Base-by-base conservation (phyloP, 2,329 filamentous ascomycete genomes). In the Gliomastix tumulicola region DNA sequence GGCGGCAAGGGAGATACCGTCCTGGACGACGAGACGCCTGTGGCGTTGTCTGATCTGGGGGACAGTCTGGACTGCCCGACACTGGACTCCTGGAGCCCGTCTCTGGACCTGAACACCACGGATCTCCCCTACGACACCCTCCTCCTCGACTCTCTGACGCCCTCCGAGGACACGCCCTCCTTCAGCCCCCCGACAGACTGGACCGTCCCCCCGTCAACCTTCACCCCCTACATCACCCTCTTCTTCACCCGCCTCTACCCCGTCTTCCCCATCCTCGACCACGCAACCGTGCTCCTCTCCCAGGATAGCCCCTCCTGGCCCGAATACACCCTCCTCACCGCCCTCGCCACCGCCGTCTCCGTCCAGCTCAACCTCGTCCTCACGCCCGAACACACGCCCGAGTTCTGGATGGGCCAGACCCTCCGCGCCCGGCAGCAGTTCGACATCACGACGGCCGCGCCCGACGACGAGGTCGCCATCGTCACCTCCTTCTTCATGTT, bases 401-500 rank as follows among this genome's bases (percentile, higher is more conserved):
- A 47, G n/a, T 23, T 43, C 21, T 44, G 43, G 20, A 28, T 44
- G 10, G 27, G 35, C 20, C 39, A 49, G 21, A 43, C 43, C 19
- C 36, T 41, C 22, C 23, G 42, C 27, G 41, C 41, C 4, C 42
- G 45, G 11, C 40, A 41, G 11, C 16, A 38, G 21, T 34, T 21
- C 10, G 21, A 32, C 25, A 32, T 32, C 15, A 32, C 23, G n/a
- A 27, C 21, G 22, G 13, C 6, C 7, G 22, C 22, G 9, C n/a
- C n/a, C n/a, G n/a, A n/a, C n/a, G 25, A 15, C 6, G 46, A 49
- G 36, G 43, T 36, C 38, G 47, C 46, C 12, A 41, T 49, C 13
- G 19, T 49, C 9, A 46, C 45, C 11, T 46, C 43, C 19, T 49
- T 49, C 37, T 48, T 48, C 28, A 39, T 45, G 9, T 48, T 47